Conservation (phyloP, 2,329 filamentous ascomycete genomes). For the Myotisia sp. region DNA sequence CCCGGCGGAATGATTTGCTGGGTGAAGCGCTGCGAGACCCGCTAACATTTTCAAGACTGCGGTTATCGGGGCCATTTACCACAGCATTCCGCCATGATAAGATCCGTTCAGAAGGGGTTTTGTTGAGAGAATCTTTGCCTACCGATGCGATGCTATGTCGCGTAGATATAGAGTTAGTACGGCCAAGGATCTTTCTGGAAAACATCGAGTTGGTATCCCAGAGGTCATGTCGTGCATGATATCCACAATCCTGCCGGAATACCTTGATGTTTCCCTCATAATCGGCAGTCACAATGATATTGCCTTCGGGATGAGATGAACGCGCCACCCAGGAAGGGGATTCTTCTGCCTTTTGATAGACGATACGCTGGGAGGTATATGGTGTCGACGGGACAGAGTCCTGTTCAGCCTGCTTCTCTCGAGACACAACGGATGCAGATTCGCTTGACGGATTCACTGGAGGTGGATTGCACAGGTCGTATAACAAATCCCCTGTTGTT, state of each 20-base stretch:
- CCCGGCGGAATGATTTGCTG: conserved; percentile 29
- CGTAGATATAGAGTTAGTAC: conserved; percentile 44
- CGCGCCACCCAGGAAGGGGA: conserved; percentile 65
- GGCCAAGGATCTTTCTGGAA: conserved; percentile 48
- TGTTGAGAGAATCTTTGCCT: conserved; percentile 28
- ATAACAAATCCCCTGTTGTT: conserved; percentile 79
- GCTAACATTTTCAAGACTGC: conserved; percentile 32
- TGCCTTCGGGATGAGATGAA: conserved; percentile 61
- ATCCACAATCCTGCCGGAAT: conserved; percentile 88
- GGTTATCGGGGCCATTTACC: conserved; percentile 35
- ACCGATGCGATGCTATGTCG: conserved; percentile 38
- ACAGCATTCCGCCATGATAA: conserved; percentile 72
- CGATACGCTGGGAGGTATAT: conserved; percentile 12
- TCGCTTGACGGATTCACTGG: conserved; percentile 68
- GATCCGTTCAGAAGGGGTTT: conserved; percentile 58
- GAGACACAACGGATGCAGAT: conserved; percentile 47
- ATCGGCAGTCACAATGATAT: conserved; percentile 86
- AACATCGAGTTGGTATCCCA: conserved; percentile 69
- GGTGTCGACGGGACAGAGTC: conserved; percentile 11
- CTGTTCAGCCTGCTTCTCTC: conserved; percentile 31
- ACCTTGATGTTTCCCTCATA: conserved; percentile 82
- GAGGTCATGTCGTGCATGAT: conserved; percentile 56
- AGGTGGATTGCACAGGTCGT: conserved; percentile 88
- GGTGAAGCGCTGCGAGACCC: conserved; percentile 35
- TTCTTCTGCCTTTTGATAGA: conserved; percentile 42